Evolutionary conservation across 2,329 filamentous ascomycete species (phyloP).

Genomic region (Colletotrichum salicis): DNA sequence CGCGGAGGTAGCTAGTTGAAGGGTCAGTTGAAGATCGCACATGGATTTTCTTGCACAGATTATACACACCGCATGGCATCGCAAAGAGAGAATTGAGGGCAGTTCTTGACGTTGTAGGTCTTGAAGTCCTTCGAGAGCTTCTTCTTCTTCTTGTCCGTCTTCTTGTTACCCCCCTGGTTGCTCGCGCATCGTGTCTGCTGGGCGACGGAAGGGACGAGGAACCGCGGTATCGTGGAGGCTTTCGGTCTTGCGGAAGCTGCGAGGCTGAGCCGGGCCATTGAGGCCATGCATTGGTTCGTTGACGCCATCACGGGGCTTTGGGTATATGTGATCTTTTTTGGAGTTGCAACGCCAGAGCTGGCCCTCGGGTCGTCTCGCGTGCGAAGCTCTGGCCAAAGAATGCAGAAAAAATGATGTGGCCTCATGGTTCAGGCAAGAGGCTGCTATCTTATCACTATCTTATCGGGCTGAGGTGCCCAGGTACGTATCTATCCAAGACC

Average conservation of each 20-base stretch:
- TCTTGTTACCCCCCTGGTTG: conserved; percentile 59
- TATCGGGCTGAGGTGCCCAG: background rate
- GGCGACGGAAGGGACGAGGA: conserved; percentile 58
- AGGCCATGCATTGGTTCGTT: conserved; percentile 64
- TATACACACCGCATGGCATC: conserved; percentile 86
- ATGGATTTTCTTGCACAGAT: background rate
- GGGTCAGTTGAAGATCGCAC: conserved; percentile 21
- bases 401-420: conserved; percentile 31
- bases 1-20: conserved; percentile 83
- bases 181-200: conserved; percentile 56
- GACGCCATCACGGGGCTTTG: conserved; percentile 56
- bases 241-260: conserved; percentile 54
- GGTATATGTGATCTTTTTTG: conserved; percentile 35
- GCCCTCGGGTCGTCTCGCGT: conserved; percentile 6
- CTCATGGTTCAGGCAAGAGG: conserved; percentile 5
- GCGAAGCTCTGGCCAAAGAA: conserved; percentile 26
- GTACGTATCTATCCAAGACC: conserved; percentile 10
- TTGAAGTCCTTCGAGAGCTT: conserved; percentile 72
- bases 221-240: conserved; percentile 57
- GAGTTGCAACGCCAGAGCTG: conserved; percentile 7
- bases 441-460: conserved; percentile 15
- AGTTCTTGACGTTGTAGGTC: conserved; percentile 72
- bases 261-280: conserved; percentile 62
- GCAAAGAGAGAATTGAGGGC: conserved; percentile 78
- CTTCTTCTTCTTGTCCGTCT: conserved; percentile 65